Percentiles rank a stretch among this genome's conserved stretches.
These are phyloP conservation scores for Pleurozium schreberi DNA, from an alignment of 225 moss, liverwort and hornwort species.

Conservation along the genomic window DNA sequence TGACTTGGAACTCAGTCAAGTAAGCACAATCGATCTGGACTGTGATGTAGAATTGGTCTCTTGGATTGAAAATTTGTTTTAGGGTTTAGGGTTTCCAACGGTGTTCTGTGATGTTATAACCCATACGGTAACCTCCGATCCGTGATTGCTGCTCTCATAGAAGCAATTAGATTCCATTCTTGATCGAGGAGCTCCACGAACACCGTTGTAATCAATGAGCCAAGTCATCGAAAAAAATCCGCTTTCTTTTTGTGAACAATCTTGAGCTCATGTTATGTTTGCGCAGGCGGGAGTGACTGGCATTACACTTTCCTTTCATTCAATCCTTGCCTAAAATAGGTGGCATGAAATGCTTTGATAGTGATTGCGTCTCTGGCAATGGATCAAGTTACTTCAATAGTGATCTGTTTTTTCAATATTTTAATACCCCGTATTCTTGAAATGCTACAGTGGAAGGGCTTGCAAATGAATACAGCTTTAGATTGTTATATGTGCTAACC, in stretches of 20 bases:
- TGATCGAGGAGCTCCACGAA: not conserved
- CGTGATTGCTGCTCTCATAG: not conserved
- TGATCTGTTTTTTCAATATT: not conserved
- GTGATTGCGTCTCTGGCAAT: not conserved
- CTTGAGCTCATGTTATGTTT: not conserved
- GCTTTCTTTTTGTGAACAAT: not conserved
- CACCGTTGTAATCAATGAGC: not conserved
- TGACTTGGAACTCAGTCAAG: slow-evolving; percentile 24
- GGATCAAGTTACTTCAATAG: not conserved
- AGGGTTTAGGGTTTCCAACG: too few species aligned
- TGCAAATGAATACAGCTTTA: not conserved
- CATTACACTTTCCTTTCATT: not conserved
- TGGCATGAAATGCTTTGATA: not conserved
- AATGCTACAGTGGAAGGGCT: not conserved
- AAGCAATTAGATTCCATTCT: not conserved
- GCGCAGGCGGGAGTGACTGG: not conserved
- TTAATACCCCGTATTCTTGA: too few species aligned
- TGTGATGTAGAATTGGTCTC: not conserved
- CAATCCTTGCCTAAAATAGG: not conserved
- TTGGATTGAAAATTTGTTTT: not conserved
- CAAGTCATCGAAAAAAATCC: not conserved
- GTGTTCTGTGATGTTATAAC: not conserved
- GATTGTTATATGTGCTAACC: not conserved
- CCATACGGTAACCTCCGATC: not conserved
- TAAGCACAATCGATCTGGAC: not conserved